phyloP scores from a whole-genome alignment of 768 basidiomycete genomes.

The Lactifluus pinguis region DNA sequence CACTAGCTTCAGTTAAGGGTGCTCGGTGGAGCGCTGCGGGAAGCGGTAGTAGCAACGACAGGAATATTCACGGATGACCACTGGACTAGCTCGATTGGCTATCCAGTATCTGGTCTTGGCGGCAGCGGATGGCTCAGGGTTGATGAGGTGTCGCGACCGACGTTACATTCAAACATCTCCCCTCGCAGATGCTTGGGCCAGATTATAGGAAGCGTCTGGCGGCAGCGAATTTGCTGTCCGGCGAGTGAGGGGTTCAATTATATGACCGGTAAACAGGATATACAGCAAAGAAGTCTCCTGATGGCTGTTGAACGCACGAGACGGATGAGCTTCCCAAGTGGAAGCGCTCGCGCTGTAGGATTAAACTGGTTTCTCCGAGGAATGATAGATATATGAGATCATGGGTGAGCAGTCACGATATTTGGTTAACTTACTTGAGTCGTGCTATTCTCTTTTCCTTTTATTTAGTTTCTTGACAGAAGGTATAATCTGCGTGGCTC shows the following conservation, averaged over 20 bases:
- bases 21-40: constrained; percentile 14
- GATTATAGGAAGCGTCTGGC: constrained; percentile 40
- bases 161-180: constrained; percentile 66
- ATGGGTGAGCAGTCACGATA: background rate
- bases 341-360: constrained; percentile 5
- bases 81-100: constrained; percentile 2
- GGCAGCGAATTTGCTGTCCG: background rate
- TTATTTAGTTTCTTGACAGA: background rate
- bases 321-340: constrained; percentile 18
- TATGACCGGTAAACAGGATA: background rate
- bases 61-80: constrained; percentile 6
- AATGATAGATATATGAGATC: background rate
- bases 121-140: background rate
- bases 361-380: background rate
- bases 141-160: constrained; percentile 37
- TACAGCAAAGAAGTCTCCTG: background rate
- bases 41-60: constrained; percentile 19
- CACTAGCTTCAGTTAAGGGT: background rate
- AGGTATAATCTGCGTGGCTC: background rate
- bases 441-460: background rate
- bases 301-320: constrained; percentile 11
- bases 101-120: background rate
- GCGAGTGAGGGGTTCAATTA: constrained; percentile 1
- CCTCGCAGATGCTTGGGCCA: constrained; percentile 63
- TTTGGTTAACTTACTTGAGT: background rate